Base-by-base conservation (phyloP, 2,329 filamentous ascomycete genomes). In the Hysterium pulicare region DNA sequence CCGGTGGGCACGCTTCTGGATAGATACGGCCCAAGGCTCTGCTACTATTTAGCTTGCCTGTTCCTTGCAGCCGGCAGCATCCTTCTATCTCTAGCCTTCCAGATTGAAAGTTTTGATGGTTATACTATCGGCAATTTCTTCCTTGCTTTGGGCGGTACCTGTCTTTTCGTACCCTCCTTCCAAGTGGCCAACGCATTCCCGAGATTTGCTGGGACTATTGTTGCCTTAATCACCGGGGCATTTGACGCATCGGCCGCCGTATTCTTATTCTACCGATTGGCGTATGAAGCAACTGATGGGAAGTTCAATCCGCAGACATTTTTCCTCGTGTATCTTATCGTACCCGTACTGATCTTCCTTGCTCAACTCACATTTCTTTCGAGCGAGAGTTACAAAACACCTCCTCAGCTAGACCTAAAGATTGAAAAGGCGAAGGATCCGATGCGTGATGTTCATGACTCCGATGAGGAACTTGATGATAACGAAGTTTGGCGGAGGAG, bases 151-250 rank as follows among this genome's bases (percentile, higher is more conserved):
- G 88, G 87, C 16, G 88, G 87, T 0, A 86, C 87, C 2, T 90
- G 90, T 55, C 79, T 87, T 39, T 93, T 89, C 66, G 87, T 93
- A 44, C 83, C 86, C 7, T 86, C 84, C 3, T 91, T 91, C 66
- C 87, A 93, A 61, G 78, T 93, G 30, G 89, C 86, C 30, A 93
- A 93, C 63, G 83, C 87, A 2, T 91, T 94, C 58, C 87, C 87
- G 1, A 77, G 77, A 38, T 78, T 84, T 57, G 86, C 86, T 1
- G 87, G 87, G 2, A 71, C 88, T n/a, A 88, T 94, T 49, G 72
- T 94, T 7, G 87, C 88, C 2, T 74, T 89, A 24, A 69, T 94
- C 40, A 91, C 87, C 0, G 87, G 87, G 5, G 86, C 87, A 4
- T 94, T 93, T 61, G 87, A 94, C 64, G 83, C 86, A 1, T 90